A percentile compares a stretch with the other conserved stretches of the same genome.
phyloP scores from a whole-genome alignment of 257 asterid species.

The Solanum chiquidenum region DNA sequence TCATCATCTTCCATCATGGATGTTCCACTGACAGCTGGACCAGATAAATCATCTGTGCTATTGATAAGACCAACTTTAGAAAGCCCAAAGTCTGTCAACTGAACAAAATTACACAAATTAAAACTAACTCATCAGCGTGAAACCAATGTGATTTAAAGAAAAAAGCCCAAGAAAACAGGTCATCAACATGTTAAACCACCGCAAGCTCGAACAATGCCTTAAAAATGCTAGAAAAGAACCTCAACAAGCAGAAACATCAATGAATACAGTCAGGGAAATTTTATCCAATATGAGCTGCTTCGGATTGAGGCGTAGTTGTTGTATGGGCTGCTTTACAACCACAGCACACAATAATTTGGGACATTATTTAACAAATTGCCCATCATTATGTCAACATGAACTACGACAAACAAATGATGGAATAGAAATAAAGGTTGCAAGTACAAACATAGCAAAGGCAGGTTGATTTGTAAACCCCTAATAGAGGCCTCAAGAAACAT shows the following conservation, averaged over 20 bases:
- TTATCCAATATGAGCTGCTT: background rate
- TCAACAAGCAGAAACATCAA: background rate
- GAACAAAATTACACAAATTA: constrained; percentile 16
- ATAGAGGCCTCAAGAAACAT: background rate
- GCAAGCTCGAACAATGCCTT: background rate
- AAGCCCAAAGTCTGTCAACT: constrained; percentile 99
- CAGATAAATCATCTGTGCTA: constrained; percentile 97
- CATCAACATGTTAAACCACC: background rate
- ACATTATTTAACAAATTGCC: background rate
- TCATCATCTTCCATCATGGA: constrained; percentile 94
- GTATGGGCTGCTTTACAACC: background rate
- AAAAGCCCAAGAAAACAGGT: background rate
- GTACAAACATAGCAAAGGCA: background rate
- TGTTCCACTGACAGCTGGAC: constrained; percentile 89
- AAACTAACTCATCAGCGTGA: background rate
- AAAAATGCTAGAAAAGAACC: background rate
- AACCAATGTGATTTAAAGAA: background rate
- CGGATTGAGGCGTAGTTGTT: background rate
- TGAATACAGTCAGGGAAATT: background rate
- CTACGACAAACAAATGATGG: background rate
- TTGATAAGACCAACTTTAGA: constrained; percentile 97
- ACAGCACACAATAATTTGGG: background rate
- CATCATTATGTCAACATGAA: background rate
- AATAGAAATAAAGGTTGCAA: background rate
- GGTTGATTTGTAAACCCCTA: background rate